phyloP scores from a whole-genome alignment of 2,329 filamentous ascomycete genomes.

The Phyllachora maydis region DNA sequence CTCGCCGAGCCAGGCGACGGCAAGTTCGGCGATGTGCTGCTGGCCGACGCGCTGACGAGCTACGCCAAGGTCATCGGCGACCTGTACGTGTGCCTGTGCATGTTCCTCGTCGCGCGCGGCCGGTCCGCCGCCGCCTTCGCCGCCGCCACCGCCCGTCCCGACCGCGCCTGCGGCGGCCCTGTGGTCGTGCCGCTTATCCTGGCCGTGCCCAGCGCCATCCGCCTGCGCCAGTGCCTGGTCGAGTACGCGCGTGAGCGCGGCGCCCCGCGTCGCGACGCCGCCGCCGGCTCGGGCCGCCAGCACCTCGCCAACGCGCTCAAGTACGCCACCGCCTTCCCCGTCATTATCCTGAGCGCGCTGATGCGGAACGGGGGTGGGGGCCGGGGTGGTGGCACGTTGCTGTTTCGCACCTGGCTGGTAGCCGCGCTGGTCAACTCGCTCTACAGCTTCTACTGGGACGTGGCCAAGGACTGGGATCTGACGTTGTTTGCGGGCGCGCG shows the following conservation, averaged over 20 bases:
- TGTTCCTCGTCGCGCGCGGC: slow-evolving; percentile 57
- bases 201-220: slow-evolving; percentile 64
- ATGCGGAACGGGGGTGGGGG: slow-evolving; percentile 36
- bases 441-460: slow-evolving; percentile 98
- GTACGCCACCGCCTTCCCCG: slow-evolving; percentile 85
- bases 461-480: slow-evolving; percentile 91
- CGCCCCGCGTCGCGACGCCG: slow-evolving; percentile 28
- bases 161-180: slow-evolving; percentile 61
- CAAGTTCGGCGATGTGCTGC: slow-evolving; percentile 83
- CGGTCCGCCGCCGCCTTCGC: too few species aligned
- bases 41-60: slow-evolving; percentile 86
- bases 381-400: slow-evolving; percentile 15
- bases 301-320: slow-evolving; percentile 89
- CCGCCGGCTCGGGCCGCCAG: slow-evolving; percentile 62
- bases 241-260: slow-evolving; percentile 59
- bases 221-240: slow-evolving; percentile 76
- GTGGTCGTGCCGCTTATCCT: slow-evolving; percentile 72
- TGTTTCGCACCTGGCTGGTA: slow-evolving; percentile 43
- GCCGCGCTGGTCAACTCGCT: slow-evolving; percentile 66
- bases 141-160: slow-evolving; percentile 63
- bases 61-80: slow-evolving; percentile 88
- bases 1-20: slow-evolving; percentile 73
- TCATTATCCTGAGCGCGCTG: slow-evolving; percentile 61
- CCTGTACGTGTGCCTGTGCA: slow-evolving; percentile 73
- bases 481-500: slow-evolving; percentile 47